Percentiles rank a stretch among this genome's conserved stretches.
phyloP scores from a whole-genome alignment of 1,284 basidiomycete species.

The Cryptococcus wingfieldii region DNA sequence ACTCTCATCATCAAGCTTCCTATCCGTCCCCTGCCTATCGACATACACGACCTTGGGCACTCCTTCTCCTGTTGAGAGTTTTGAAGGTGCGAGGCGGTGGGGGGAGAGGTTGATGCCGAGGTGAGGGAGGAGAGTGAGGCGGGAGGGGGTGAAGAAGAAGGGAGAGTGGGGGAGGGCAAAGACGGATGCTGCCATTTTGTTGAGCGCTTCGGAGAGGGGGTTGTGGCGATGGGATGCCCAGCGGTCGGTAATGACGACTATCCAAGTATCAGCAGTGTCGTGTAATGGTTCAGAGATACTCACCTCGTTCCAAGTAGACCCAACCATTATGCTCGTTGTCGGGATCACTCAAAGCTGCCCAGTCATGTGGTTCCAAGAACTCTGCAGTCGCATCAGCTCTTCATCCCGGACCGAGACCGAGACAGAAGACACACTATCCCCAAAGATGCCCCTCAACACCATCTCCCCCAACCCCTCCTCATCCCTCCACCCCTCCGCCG shows the following conservation, averaged over 20 bases:
- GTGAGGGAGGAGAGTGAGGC: conserved; percentile 6
- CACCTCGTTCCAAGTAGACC: conserved; percentile 20
- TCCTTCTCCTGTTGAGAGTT: not conserved
- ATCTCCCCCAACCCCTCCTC: conserved; percentile 22
- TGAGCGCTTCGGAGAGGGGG: conserved; percentile 18
- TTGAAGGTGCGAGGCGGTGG: not conserved
- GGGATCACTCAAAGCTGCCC: conserved; percentile 5
- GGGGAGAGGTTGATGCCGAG: not conserved
- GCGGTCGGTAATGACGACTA: conserved; percentile 31
- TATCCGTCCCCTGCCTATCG: conserved; percentile 25
- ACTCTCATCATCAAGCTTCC: conserved; percentile 13
- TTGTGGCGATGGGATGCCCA: conserved; percentile 30
- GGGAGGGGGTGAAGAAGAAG: conserved; percentile 21
- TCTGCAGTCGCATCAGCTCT: not conserved
- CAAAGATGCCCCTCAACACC: conserved; percentile 17
- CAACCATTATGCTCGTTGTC: conserved; percentile 3
- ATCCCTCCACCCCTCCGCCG: conserved; percentile 21
- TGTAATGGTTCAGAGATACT: not conserved
- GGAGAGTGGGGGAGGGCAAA: conserved; percentile 17
- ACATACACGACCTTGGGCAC: conserved; percentile 29
- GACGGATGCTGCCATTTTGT: conserved; percentile 32
- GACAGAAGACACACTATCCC: conserved; percentile 10
- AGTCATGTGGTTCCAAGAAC: conserved; percentile 11
- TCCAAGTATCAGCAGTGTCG: not conserved
- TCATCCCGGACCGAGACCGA: not conserved